Evolutionary conservation across 208 protist species (phyloP).

Genomic region (Acanthamoeba triangularis): DNA sequence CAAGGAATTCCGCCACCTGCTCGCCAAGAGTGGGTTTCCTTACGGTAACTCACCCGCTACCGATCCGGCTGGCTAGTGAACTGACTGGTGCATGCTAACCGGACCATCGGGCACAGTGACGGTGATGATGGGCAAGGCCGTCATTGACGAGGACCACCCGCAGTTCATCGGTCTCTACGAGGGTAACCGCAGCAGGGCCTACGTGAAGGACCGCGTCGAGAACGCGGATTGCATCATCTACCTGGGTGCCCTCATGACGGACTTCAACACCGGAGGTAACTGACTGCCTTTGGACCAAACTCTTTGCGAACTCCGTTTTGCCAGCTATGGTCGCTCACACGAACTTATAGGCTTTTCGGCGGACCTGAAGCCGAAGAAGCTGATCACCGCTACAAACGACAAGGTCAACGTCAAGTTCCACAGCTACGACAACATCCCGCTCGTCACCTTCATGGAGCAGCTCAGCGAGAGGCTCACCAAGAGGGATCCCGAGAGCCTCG

Average conservation of each 20-base stretch:
- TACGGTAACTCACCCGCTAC: background rate
- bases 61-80: background rate
- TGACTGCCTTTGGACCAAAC: no score
- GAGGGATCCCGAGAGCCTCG: background rate
- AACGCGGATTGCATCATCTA: conserved; percentile 51
- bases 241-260: conserved; percentile 71
- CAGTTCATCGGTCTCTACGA: conserved; percentile 78
- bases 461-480: conserved; percentile 4
- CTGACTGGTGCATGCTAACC: background rate
- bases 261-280: conserved; percentile 71
- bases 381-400: conserved; percentile 47
- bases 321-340: background rate
- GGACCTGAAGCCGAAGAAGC: conserved; percentile 8
- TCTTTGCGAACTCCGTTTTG: background rate
- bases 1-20: conserved; percentile 42
- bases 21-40: conserved; percentile 21
- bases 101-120: background rate
- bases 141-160: conserved; percentile 71
- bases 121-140: conserved; percentile 74
- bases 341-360: background rate
- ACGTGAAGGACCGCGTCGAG: conserved; percentile 64
- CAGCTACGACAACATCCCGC: conserved; percentile 55
- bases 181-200: conserved; percentile 29
- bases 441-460: conserved; percentile 34
- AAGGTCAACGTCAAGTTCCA: conserved; percentile 63